These are phyloP conservation scores for Heritiera littoralis DNA, from an alignment of 345 rosid species.

Conservation along the genomic window DNA sequence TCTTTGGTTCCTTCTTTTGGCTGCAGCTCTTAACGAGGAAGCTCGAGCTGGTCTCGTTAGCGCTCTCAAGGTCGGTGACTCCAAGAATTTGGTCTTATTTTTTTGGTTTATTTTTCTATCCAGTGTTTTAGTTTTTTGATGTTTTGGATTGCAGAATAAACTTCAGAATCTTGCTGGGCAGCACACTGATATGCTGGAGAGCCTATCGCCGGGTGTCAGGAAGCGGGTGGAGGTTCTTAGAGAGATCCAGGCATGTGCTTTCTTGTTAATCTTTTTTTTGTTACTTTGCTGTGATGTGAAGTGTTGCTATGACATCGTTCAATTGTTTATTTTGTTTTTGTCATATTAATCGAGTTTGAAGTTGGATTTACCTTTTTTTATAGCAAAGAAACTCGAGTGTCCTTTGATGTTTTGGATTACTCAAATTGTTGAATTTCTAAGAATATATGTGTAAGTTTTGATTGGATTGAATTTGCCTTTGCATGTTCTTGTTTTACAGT, in stretches of 20 bases:
- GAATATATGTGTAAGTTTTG: not conserved
- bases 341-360: not conserved
- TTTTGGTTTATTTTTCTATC: not conserved
- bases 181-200: conserved; percentile 74
- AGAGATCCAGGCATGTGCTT: conserved; percentile 71
- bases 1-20: not conserved
- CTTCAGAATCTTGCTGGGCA: conserved; percentile 80
- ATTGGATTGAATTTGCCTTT: not conserved
- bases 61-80: conserved; percentile 67
- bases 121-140: not conserved
- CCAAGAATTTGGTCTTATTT: not conserved
- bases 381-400: not conserved
- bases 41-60: conserved; percentile 79
- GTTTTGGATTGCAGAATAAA: conserved; percentile 54
- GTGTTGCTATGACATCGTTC: not conserved
- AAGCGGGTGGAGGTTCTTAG: conserved; percentile 90
- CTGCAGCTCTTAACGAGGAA: conserved; percentile 63
- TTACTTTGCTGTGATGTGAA: not conserved
- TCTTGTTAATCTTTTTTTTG: not conserved
- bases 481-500: not conserved
- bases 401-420: not conserved
- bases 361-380: not conserved
- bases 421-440: not conserved
- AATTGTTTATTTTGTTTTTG: not conserved
- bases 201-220: conserved; percentile 55